phyloP scores from a whole-genome alignment of 805 yeast genomes.

The Ogataea parapolymorpha region DNA sequence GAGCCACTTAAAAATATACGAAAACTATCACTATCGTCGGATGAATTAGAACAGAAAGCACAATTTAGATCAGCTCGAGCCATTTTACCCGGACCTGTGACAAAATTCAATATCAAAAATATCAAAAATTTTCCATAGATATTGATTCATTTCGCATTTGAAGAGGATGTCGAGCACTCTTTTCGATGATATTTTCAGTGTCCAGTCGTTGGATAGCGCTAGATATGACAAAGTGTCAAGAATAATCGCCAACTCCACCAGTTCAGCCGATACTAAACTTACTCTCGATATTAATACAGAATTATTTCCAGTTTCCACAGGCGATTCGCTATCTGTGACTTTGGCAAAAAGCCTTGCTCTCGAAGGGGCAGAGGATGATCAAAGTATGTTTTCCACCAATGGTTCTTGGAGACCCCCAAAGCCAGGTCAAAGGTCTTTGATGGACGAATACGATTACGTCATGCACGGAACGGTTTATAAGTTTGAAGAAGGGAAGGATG shows the following conservation, averaged over 20 bases:
- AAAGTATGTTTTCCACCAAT: slow-evolving; percentile 45
- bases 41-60: slow-evolving; percentile 3
- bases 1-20: too few species aligned
- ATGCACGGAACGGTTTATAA: slow-evolving; percentile 98
- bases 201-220: slow-evolving; percentile 79
- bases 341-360: slow-evolving; percentile 70
- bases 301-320: slow-evolving; percentile 75
- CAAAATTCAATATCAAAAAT: background rate
- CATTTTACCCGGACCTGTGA: slow-evolving; percentile 8
- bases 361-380: slow-evolving; percentile 45
- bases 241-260: slow-evolving; percentile 81
- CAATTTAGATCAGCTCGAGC: background rate
- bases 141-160: background rate
- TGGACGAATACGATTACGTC: slow-evolving; percentile 96
- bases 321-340: slow-evolving; percentile 80
- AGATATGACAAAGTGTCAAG: slow-evolving; percentile 92
- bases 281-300: slow-evolving; percentile 90
- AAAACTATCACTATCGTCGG: background rate
- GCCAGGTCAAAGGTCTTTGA: slow-evolving; percentile 78
- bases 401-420: slow-evolving; percentile 84
- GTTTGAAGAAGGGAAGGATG: slow-evolving; percentile 77
- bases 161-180: slow-evolving; percentile 61
- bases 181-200: slow-evolving; percentile 89
- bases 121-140: slow-evolving; percentile 6
- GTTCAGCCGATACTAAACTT: slow-evolving; percentile 74